Evolutionary conservation across 2,329 filamentous ascomycete species (phyloP).

Genomic region (Arachnopeziza araneosa): DNA sequence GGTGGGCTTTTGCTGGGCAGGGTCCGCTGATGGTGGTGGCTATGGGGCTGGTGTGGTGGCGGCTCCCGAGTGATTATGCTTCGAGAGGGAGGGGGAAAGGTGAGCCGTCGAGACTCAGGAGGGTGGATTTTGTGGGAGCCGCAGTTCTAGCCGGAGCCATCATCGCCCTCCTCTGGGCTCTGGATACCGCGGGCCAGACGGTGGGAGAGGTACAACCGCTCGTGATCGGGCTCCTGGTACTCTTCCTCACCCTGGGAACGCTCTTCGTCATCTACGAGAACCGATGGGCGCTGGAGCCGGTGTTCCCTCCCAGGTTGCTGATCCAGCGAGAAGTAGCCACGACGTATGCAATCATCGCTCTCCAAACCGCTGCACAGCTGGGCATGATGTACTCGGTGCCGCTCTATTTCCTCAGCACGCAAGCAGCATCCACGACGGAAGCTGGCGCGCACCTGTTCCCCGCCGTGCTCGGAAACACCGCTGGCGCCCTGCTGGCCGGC

Average conservation of each 20-base stretch:
- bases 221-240: conserved; percentile 31
- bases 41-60: conserved; percentile 40
- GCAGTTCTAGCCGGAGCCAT: conserved; percentile 41
- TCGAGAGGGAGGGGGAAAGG: conserved; percentile 6
- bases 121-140: conserved; percentile 56
- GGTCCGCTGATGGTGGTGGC: conserved; percentile 48
- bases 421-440: conserved; percentile 48
- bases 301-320: conserved; percentile 53
- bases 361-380: conserved; percentile 53
- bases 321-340: conserved; percentile 45
- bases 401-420: conserved; percentile 63
- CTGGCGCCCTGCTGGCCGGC: conserved; percentile 57
- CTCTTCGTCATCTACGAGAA: conserved; percentile 31
- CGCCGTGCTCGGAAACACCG: conserved; percentile 60
- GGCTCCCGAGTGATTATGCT: conserved; percentile 3
- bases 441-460: conserved; percentile 60
- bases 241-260: conserved; percentile 24
- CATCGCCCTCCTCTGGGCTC: conserved; percentile 37
- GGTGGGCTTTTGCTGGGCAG: conserved; percentile 55
- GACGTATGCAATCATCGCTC: conserved; percentile 45
- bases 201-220: conserved; percentile 34
- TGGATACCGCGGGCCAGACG: conserved; percentile 44
- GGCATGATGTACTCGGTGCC: conserved; percentile 62
- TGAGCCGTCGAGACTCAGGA: conserved; percentile 34
- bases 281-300: conserved; percentile 46